Evolutionary conservation across 2,329 filamentous ascomycete species (phyloP).

Genomic region (Bipolaris zeicola): DNA sequence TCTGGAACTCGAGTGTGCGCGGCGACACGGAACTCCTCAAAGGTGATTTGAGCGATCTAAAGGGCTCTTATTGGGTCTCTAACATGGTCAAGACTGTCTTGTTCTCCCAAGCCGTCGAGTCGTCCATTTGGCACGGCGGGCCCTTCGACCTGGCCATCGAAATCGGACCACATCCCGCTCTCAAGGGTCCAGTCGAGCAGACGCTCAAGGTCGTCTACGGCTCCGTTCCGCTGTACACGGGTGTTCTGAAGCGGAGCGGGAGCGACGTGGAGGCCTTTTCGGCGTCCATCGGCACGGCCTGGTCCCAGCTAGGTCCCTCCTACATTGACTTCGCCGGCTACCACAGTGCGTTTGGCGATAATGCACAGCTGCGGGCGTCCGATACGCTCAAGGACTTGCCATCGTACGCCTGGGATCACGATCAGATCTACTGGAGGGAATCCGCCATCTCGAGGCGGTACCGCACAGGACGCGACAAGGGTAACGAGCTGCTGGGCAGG

Average conservation of each 20-base stretch:
- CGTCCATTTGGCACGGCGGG: too few species aligned
- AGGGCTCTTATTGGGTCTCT: constrained; percentile 6
- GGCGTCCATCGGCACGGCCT: constrained; percentile 12
- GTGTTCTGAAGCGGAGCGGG: constrained; percentile 5
- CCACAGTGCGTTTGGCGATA: too few species aligned
- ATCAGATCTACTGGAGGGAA: background rate
- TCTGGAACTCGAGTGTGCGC: constrained; percentile 1
- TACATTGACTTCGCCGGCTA: too few species aligned
- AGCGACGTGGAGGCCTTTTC: constrained; percentile 29
- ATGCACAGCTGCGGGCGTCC: too few species aligned
- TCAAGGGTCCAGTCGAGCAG: constrained; percentile 35
- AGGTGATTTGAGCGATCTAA: background rate
- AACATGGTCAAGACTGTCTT: constrained; percentile 11
- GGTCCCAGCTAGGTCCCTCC: background rate
- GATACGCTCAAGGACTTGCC: background rate
- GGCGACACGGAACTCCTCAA: background rate
- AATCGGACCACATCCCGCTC: constrained; percentile 53
- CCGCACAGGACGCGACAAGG: too few species aligned
- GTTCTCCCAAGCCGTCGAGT: constrained; percentile 5
- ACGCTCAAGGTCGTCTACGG: constrained; percentile 4
- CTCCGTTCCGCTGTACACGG: constrained; percentile 1
- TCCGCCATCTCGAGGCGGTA: background rate
- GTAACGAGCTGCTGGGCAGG: too few species aligned
- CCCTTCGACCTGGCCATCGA: constrained; percentile 38
- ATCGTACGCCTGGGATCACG: constrained; percentile 3